Base-by-base conservation (phyloP, 306 rosid genomes). In the Trichosanthes truncata region DNA sequence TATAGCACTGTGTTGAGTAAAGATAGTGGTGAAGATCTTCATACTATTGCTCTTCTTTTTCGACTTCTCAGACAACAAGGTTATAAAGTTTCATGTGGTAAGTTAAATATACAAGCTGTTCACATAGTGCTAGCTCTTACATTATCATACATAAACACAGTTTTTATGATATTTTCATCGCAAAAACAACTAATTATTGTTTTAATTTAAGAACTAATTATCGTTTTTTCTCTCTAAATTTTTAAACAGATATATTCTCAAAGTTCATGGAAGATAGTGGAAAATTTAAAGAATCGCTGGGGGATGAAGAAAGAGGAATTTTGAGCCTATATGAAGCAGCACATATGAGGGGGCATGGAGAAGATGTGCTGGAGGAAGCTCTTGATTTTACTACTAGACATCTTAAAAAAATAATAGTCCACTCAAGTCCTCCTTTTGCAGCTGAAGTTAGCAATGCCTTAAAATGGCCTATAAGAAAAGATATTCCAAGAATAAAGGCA, bases 241-340 rank as follows among this genome's bases (percentile, higher is more conserved):
- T 11, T 29, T 29, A 74, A 49, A 4, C 59, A 89, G 93, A 81
- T 18, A 62, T 81, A 40, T 83, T 89, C 60, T 41, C 60, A 9
- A 87, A 87, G 76, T 89, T 85, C 74, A 85, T 60, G 23, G 81
- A 87, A 20, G 31, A 3, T 2, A 43, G 77, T 20, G 91, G 88
- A 2, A 74, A 40, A 13, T 88, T 89, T 67, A 72, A 65, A 46
- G 80, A 80, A 40, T 9, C 26, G 1, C 10, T 84, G 1, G 55
- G 11, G 1, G 15, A 25, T 1, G 84, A 85, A 53, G 60, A 77
- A 10, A 18, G 75, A 6, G 89, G 87, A 25, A 67, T 89, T 86
- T 29, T 89, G 33, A 84, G 86, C 57, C 79, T 89, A 13, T 87
- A 86, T 18, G 91, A 89, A 84, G 91, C 91, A 1, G 6, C 90